These are phyloP conservation scores for Fusarium denticulatum DNA, from an alignment of 2,329 filamentous ascomycete species.

Conservation along the genomic window DNA sequence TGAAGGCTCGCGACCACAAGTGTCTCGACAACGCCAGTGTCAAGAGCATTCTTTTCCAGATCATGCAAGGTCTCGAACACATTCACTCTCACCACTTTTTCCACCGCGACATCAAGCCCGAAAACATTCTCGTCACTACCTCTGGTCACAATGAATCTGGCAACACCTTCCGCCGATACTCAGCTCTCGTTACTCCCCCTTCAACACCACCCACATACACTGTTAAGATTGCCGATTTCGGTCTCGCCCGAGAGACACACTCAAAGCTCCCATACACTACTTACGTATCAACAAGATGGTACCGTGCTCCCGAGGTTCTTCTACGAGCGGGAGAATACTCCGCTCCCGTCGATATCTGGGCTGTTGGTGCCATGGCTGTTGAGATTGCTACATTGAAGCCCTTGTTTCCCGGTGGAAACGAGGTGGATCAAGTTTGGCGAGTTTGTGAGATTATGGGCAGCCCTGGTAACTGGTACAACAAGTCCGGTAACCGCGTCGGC, in stretches of 20 bases:
- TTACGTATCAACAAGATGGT: constrained; percentile 98
- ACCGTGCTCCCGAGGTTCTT: constrained; percentile 94
- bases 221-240: constrained; percentile 98
- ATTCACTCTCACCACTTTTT: constrained; percentile 98
- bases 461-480: constrained; percentile 97
- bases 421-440: constrained; percentile 98
- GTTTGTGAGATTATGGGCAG: constrained; percentile 99
- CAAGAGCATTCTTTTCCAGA: constrained; percentile 98
- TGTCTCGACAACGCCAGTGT: constrained; percentile 88
- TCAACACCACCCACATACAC: constrained; percentile 94
- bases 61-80: constrained; percentile 94
- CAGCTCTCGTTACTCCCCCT: constrained; percentile 89
- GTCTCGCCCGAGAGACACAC: constrained; percentile 95
- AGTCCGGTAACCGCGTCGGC: constrained; percentile 84
- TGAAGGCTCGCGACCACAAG: constrained; percentile 98
- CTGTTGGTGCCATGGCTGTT: constrained; percentile 97
- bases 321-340: constrained; percentile 96
- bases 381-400: constrained; percentile 97
- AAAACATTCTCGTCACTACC: constrained; percentile 97
- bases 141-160: constrained; percentile 83
- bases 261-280: constrained; percentile 97
- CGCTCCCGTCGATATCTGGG: constrained; percentile 98
- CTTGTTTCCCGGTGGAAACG: constrained; percentile 95
- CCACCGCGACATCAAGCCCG: constrained; percentile 98
- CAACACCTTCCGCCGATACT: constrained; percentile 92